Evolutionary conservation across 495 filamentous ascomycete species (phyloP).

Genomic region (Penicillium egyptiacum): DNA sequence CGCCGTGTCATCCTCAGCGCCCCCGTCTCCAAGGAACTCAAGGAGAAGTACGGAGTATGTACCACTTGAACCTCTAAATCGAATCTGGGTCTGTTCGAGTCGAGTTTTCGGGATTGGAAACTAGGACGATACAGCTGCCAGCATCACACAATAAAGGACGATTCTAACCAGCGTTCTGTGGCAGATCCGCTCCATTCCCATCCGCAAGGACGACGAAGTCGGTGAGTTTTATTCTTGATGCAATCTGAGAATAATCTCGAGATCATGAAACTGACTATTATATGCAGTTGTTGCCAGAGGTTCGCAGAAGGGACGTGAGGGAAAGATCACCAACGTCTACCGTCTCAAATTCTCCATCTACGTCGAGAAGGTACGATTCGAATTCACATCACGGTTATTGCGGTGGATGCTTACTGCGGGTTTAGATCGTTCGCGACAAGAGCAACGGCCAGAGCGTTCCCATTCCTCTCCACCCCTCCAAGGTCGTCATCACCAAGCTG

Average conservation of each 20-base stretch:
- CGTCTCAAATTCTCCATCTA: slow-evolving; percentile 95
- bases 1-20: slow-evolving; percentile 94
- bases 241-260: background rate
- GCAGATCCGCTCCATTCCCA: slow-evolving; percentile 91
- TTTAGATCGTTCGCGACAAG: slow-evolving; percentile 78
- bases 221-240: background rate
- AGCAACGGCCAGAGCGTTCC: slow-evolving; percentile 87
- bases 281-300: slow-evolving; percentile 71
- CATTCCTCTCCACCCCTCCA: slow-evolving; percentile 84
- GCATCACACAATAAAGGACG: background rate
- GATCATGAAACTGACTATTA: background rate
- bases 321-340: slow-evolving; percentile 91
- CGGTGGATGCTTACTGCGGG: slow-evolving; percentile 4
- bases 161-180: slow-evolving; percentile 19
- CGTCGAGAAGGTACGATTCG: slow-evolving; percentile 64
- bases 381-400: background rate
- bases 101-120: slow-evolving; percentile 4
- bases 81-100: slow-evolving; percentile 7
- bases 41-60: slow-evolving; percentile 91
- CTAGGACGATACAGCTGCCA: slow-evolving; percentile 9
- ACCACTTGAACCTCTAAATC: slow-evolving; percentile 12
- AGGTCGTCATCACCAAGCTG: slow-evolving; percentile 94
- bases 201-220: slow-evolving; percentile 98
- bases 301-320: slow-evolving; percentile 89
- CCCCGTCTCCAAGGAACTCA: slow-evolving; percentile 89